These are phyloP conservation scores for Beauveria caledonica DNA, from an alignment of 2,329 filamentous ascomycete species.

Conservation along the genomic window DNA sequence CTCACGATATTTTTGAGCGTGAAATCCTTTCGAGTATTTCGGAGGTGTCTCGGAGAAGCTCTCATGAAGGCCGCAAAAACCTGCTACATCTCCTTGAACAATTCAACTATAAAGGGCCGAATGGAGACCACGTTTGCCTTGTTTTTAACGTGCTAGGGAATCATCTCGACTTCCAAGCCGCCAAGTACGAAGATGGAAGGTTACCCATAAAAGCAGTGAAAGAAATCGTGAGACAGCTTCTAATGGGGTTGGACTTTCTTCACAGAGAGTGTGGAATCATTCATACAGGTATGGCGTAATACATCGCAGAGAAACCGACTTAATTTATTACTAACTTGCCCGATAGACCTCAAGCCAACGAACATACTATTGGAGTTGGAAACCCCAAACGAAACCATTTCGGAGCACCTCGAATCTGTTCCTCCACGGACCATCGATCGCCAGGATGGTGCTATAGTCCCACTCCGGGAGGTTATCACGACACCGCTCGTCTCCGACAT, in stretches of 20 bases:
- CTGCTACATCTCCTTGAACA: conserved; percentile 16
- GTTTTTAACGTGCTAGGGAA: background rate
- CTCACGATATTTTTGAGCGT: conserved; percentile 15
- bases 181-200: background rate
- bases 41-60: conserved; percentile 4
- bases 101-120: conserved; percentile 23
- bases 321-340: background rate
- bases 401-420: background rate
- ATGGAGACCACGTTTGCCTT: conserved; percentile 22
- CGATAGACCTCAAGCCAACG: conserved; percentile 1
- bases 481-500: conserved; percentile 6
- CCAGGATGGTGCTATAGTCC: background rate
- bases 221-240: background rate
- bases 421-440: background rate
- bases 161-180: background rate
- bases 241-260: background rate
- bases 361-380: conserved; percentile 2
- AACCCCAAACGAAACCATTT: background rate
- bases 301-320: background rate
- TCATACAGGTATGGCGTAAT: background rate
- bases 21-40: conserved; percentile 14
- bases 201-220: conserved; percentile 1
- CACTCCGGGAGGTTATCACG: background rate
- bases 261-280: conserved; percentile 5
- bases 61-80: background rate